A percentile compares a stretch with the other conserved stretches of the same genome.
Conservation (phyloP, 129 eudicot species). For the Flaveria linearis region DNA sequence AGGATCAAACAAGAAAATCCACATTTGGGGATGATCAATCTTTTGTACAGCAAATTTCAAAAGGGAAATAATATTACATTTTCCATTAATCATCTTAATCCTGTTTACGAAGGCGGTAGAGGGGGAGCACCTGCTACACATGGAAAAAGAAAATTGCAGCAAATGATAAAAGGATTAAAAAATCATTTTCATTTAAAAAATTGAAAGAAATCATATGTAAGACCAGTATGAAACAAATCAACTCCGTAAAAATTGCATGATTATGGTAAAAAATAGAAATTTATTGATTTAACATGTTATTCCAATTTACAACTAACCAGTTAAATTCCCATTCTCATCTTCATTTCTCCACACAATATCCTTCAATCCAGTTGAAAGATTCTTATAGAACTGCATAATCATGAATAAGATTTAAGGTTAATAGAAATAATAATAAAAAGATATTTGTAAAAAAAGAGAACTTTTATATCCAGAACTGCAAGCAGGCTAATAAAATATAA, state of each 20-base stretch:
- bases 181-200: neutral
- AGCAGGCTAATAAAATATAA: too few relatives aligned
- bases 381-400: slow-evolving; percentile 74
- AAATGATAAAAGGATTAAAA: neutral
- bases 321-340: slow-evolving; percentile 60
- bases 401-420: neutral
- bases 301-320: slow-evolving; percentile 28
- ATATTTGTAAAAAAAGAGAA: too few relatives aligned
- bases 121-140: slow-evolving; percentile 24
- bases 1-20: slow-evolving; percentile 23
- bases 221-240: neutral
- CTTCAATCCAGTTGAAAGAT: slow-evolving; percentile 88
- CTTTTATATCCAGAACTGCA: too few relatives aligned
- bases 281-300: neutral
- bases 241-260: neutral
- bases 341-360: slow-evolving; percentile 91
- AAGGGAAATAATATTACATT: neutral
- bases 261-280: neutral
- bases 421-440: too few relatives aligned
- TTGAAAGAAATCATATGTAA: neutral
- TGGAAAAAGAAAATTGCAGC: neutral
- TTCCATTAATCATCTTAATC: slow-evolving; percentile 2
- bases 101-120: slow-evolving; percentile 21
- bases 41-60: slow-evolving; percentile 19
- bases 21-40: slow-evolving; percentile 18